Percentiles rank a stretch among this genome's conserved stretches.
phyloP scores from a whole-genome alignment of 2,329 filamentous ascomycete genomes.

The Botrytis porri region DNA sequence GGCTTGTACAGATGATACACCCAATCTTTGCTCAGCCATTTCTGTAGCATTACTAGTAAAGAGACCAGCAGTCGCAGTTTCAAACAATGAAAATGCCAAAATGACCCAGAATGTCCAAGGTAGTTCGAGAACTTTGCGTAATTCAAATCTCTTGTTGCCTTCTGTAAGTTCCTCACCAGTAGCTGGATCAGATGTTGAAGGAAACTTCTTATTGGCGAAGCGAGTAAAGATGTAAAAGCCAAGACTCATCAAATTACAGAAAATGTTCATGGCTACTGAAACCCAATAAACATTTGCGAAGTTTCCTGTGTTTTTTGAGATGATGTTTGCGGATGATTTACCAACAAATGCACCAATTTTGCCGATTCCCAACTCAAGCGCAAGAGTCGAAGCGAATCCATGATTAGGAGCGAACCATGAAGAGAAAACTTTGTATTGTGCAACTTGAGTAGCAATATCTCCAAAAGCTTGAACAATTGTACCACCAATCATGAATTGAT shows the following conservation, averaged over 20 bases:
- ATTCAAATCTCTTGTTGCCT: conserved; percentile 56
- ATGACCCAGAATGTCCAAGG: conserved; percentile 60
- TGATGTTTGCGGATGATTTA: conserved; percentile 54
- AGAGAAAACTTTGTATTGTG: conserved; percentile 63
- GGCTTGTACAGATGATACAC: conserved; percentile 51
- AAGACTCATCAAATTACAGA: conserved; percentile 54
- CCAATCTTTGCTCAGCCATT: conserved; percentile 57
- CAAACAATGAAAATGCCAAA: conserved; percentile 54
- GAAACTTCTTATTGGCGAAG: conserved; percentile 36
- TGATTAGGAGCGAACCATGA: conserved; percentile 61
- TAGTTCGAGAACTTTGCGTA: conserved; percentile 53
- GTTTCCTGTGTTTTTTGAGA: conserved; percentile 49
- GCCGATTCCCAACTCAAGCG: conserved; percentile 57
- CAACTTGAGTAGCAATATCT: conserved; percentile 62
- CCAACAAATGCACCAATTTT: conserved; percentile 61
- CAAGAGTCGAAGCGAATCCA: conserved; percentile 60
- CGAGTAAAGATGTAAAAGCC: conserved; percentile 56
- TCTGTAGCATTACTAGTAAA: conserved; percentile 60
- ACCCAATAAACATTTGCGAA: conserved; percentile 63
- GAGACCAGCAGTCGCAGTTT: conserved; percentile 54
- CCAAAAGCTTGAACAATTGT: conserved; percentile 47
- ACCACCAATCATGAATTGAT: conserved; percentile 59
- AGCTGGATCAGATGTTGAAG: conserved; percentile 45
- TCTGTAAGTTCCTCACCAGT: conserved; percentile 59
- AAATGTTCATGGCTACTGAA: conserved; percentile 61